Conservation (phyloP, 2,329 filamentous ascomycete species). For the Fusarium sp. region DNA sequence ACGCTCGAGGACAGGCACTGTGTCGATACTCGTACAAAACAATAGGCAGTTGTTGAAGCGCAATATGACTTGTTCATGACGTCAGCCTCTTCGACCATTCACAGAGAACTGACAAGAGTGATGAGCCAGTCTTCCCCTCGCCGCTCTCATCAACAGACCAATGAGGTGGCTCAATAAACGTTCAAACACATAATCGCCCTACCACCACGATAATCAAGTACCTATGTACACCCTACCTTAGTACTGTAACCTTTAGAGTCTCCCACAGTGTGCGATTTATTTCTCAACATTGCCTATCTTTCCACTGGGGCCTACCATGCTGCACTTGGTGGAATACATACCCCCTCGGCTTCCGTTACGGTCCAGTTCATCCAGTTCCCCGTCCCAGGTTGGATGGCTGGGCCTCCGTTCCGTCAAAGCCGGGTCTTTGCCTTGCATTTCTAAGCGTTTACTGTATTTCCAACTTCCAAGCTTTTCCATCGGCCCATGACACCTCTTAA, state of each 20-base stretch:
- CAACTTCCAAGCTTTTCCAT: slow-evolving; percentile 39
- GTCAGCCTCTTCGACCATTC: slow-evolving; percentile 31
- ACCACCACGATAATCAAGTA: not conserved
- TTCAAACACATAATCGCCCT: not conserved
- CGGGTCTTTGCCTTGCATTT: slow-evolving; percentile 28
- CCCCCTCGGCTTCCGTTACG: slow-evolving; percentile 9
- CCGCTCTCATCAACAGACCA: not conserved
- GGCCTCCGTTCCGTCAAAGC: slow-evolving; percentile 29
- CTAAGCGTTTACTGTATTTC: slow-evolving; percentile 25
- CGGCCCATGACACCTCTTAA: not conserved
- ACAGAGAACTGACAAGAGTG: not conserved
- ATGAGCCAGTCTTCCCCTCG: not conserved
- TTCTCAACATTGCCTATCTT: not conserved
- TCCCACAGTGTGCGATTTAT: not conserved
- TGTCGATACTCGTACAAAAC: slow-evolving; percentile 35
- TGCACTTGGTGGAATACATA: not conserved
- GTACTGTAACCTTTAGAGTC: not conserved
- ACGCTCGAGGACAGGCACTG: slow-evolving; percentile 36
- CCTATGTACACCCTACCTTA: too few species aligned
- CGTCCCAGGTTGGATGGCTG: slow-evolving; percentile 8
- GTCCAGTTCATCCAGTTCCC: slow-evolving; percentile 12
- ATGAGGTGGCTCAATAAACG: not conserved
- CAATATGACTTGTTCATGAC: slow-evolving; percentile 46
- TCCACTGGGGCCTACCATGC: not conserved
- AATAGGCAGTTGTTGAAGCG: slow-evolving; percentile 21